phyloP scores from a whole-genome alignment of 2,329 filamentous ascomycete species.

The Diaporthe eres region DNA sequence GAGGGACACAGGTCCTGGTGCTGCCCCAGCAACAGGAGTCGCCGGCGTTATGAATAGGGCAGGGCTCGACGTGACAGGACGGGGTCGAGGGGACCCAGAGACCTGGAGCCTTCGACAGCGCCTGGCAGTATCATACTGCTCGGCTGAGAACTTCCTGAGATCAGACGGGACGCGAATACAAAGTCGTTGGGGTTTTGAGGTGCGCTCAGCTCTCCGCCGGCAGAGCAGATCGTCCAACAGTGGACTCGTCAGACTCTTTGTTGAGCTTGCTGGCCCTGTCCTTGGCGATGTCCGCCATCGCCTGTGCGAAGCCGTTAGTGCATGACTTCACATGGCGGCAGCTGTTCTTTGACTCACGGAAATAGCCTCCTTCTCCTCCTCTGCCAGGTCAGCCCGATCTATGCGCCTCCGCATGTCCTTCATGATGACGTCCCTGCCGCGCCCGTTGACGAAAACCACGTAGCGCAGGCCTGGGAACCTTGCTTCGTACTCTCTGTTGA shows the following conservation, averaged over 20 bases:
- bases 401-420: constrained; percentile 85
- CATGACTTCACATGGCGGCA: constrained; percentile 34
- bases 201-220: constrained; percentile 29
- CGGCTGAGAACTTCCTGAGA: neutral
- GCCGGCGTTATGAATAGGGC: neutral
- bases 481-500: constrained; percentile 87
- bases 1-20: neutral
- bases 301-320: constrained; percentile 62
- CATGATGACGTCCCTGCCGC: constrained; percentile 81
- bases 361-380: constrained; percentile 81
- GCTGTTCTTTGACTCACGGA: constrained; percentile 66
- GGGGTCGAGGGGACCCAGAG: neutral
- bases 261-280: constrained; percentile 79
- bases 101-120: neutral
- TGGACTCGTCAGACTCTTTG: constrained; percentile 39
- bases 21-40: neutral
- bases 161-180: neutral
- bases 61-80: neutral
- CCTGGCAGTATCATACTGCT: neutral
- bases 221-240: constrained; percentile 37
- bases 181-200: neutral
- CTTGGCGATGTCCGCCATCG: constrained; percentile 92
- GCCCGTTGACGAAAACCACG: constrained; percentile 92
- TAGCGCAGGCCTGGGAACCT: constrained; percentile 86
- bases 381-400: constrained; percentile 72